Percentiles rank a stretch among this genome's conserved stretches.
phyloP scores from a whole-genome alignment of 2,329 filamentous ascomycete species.

The Ceratocystis harringtonii region DNA sequence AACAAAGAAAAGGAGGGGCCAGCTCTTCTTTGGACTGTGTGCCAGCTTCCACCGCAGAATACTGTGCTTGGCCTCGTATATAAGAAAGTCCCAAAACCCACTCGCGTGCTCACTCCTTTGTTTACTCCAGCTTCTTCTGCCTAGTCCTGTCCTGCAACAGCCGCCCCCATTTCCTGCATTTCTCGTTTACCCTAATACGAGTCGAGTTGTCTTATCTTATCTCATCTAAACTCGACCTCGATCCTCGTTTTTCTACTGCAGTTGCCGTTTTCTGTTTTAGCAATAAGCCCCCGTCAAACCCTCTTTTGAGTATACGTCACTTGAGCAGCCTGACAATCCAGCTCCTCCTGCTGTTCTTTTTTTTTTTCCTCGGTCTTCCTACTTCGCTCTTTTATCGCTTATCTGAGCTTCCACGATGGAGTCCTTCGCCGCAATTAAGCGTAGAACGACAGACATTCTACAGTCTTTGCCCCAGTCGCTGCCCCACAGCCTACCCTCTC shows the following conservation, averaged over 20 bases:
- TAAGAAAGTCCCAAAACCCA: background rate
- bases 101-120: background rate
- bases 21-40: background rate
- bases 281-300: background rate
- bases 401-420: conserved; percentile 28
- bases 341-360: background rate
- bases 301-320: background rate
- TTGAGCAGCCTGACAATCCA: background rate
- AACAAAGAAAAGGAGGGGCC: background rate
- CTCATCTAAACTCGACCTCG: background rate
- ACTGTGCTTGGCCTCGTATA: background rate
- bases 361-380: background rate
- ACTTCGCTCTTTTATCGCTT: background rate
- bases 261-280: background rate
- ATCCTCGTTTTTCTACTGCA: background rate
- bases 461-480: conserved; percentile 32
- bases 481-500: conserved; percentile 35
- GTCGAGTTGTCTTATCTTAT: background rate
- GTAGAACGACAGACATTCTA: conserved; percentile 39
- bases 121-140: background rate
- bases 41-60: background rate
- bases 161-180: background rate
- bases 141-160: background rate
- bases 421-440: conserved; percentile 37
- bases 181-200: background rate